A percentile compares a stretch with the other conserved stretches of the same genome.
phyloP scores from a whole-genome alignment of 495 filamentous ascomycete species.

The Aspergillus funiculosus region DNA sequence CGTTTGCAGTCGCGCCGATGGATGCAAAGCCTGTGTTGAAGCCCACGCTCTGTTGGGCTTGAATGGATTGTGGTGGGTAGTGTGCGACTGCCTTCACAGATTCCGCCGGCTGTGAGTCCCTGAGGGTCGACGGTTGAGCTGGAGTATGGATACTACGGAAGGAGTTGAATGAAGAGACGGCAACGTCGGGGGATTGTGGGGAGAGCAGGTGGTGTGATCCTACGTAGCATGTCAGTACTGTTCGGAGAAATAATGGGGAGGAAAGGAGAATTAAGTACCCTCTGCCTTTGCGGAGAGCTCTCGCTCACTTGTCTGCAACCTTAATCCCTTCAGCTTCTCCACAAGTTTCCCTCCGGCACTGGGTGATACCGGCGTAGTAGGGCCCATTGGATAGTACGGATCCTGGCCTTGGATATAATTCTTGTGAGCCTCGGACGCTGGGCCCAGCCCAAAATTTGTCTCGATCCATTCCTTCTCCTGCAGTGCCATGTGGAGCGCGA shows the following conservation, averaged over 20 bases:
- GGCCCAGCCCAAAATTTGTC: conserved; percentile 61
- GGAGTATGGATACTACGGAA: conserved; percentile 37
- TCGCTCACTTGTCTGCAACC: conserved; percentile 62
- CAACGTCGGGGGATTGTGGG: conserved; percentile 57
- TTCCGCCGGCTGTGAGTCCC: conserved; percentile 22
- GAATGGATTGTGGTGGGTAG: conserved; percentile 38
- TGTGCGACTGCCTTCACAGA: conserved; percentile 29
- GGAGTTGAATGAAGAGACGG: conserved; percentile 57
- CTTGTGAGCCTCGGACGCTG: conserved; percentile 20
- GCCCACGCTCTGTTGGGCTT: conserved; percentile 36
- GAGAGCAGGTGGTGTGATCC: conserved; percentile 45
- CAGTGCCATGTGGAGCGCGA: conserved; percentile 73
- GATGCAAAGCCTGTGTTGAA: conserved; percentile 32
- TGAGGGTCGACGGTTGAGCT: conserved; percentile 16
- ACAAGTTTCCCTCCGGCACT: conserved; percentile 56
- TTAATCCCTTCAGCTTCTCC: conserved; percentile 72
- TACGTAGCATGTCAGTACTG: neutral
- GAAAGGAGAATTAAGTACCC: conserved; percentile 27
- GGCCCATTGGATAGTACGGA: conserved; percentile 31
- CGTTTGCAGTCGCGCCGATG: conserved; percentile 25
- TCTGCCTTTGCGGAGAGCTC: conserved; percentile 46
- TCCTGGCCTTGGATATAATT: conserved; percentile 16
- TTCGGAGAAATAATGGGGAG: neutral
- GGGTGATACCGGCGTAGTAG: conserved; percentile 53
- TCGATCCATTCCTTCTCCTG: conserved; percentile 80